phyloP scores from a whole-genome alignment of 1,284 basidiomycete genomes.

The Trametes versicolor region DNA sequence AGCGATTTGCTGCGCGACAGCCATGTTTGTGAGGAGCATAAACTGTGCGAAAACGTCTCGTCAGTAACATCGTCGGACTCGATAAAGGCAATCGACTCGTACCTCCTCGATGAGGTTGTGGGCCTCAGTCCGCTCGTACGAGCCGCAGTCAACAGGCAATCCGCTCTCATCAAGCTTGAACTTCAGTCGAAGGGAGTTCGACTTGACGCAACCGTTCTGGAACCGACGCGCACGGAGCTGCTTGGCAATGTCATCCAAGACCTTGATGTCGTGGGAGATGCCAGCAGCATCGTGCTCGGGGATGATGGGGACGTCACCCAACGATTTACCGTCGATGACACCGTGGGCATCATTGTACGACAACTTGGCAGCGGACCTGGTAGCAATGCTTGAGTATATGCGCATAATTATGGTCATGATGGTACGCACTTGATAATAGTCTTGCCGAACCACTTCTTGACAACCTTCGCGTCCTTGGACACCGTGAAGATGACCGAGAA shows the following conservation, averaged over 20 bases:
- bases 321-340: slow-evolving; percentile 79
- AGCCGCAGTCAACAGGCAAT: slow-evolving; percentile 83
- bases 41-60: slow-evolving; percentile 60
- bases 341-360: slow-evolving; percentile 85
- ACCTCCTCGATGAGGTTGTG: slow-evolving; percentile 93
- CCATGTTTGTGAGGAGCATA: slow-evolving; percentile 92
- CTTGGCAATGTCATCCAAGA: slow-evolving; percentile 75
- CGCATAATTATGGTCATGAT: slow-evolving; percentile 1
- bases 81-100: slow-evolving; percentile 25
- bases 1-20: slow-evolving; percentile 93
- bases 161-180: slow-evolving; percentile 89
- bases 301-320: slow-evolving; percentile 60
- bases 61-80: slow-evolving; percentile 9
- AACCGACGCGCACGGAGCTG: slow-evolving; percentile 82
- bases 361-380: slow-evolving; percentile 87
- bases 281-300: slow-evolving; percentile 67
- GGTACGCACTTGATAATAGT: slow-evolving; percentile 85
- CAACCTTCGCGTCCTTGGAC: slow-evolving; percentile 82
- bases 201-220: slow-evolving; percentile 83
- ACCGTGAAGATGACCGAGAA: slow-evolving; percentile 93
- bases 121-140: slow-evolving; percentile 75
- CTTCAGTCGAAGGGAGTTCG: slow-evolving; percentile 77
- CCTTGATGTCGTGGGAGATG: slow-evolving; percentile 82
- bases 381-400: slow-evolving; percentile 6
- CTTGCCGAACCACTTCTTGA: slow-evolving; percentile 93